Base-by-base conservation (phyloP, 2,329 filamentous ascomycete genomes). In the Scytalidium lignicola region DNA sequence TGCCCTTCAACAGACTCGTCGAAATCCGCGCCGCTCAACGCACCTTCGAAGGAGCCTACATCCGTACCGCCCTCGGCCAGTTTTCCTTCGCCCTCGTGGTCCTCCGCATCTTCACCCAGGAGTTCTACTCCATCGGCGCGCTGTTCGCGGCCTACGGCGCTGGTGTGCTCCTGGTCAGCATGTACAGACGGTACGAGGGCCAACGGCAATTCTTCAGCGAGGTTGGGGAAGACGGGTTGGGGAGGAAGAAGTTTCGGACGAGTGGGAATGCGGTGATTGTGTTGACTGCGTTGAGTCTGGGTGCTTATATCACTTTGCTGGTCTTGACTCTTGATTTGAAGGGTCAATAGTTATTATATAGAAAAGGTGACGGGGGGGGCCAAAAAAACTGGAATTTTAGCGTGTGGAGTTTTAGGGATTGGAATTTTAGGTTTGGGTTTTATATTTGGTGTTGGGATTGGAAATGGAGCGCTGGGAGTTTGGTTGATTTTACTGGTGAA, bases 111-210 rank as follows among this genome's bases (percentile, higher is more conserved):
- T 97, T 99, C 73, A 96, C 90, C 8, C 80, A 85, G 46, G 93
- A 97, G 65, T 97, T 99, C 74, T 97, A 97, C 70, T 83, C 86
- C 58, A 96, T 96, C 55, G 93, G 93, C n/a, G 93, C 93, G 6
- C 76, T 99, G 26, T 96, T 96, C 65, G 91, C 93, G 41, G 84
- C 90, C 44, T 97, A 97, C 64, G 93, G 92, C 12, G 83, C 85
- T 3, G 88, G 89, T 6, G 80, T 99, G 43, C 74, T 97, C 63
- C 75, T 88, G 21, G 89, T 95, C 51, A 87, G 90, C 59, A 74
- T 90, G 47, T 95, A 95, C 69, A 80, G 93, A 50, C 83, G 93
- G 47, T 88, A 91, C 64, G 88, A 96, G 69, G 91, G 93, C 50
- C 96, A 97, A 64, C 81, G 83, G 56, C 92, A 97, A 69, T 97